Percentiles rank a stretch among this genome's conserved stretches.
Conservation (phyloP, 805 yeast genomes). For the Nakazawaea siamensis region DNA sequence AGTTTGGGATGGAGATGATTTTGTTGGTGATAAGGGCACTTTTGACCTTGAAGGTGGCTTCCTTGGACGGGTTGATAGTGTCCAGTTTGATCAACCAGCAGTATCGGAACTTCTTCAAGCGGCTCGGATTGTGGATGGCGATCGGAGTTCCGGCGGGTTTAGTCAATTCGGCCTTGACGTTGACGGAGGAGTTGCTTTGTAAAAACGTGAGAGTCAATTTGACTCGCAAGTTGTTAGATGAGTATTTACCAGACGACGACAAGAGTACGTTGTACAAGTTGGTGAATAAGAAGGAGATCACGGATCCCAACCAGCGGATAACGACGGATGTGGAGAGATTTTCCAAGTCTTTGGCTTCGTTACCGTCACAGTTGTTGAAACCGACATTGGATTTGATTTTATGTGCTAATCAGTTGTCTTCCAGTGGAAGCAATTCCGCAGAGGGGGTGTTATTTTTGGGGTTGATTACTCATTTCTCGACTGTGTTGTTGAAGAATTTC, state of each 20-base stretch:
- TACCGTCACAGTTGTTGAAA: constrained; percentile 78
- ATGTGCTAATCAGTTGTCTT: constrained; percentile 71
- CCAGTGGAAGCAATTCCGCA: constrained; percentile 58
- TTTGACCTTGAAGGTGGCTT: constrained; percentile 74
- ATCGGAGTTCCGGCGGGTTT: constrained; percentile 83
- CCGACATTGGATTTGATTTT: constrained; percentile 74
- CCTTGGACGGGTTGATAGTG: constrained; percentile 78
- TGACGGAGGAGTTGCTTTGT: constrained; percentile 50
- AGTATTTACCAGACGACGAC: constrained; percentile 62
- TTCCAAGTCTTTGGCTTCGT: constrained; percentile 58
- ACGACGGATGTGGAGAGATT: constrained; percentile 75
- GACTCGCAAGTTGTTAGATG: constrained; percentile 54
- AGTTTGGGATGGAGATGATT: constrained; percentile 27
- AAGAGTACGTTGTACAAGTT: constrained; percentile 70
- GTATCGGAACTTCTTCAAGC: constrained; percentile 53
- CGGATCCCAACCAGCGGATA: constrained; percentile 77
- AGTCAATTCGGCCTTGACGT: constrained; percentile 62
- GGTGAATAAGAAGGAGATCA: constrained; percentile 44
- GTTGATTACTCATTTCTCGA: constrained; percentile 71
- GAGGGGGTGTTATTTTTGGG: constrained; percentile 79
- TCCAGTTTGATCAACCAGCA: constrained; percentile 70
- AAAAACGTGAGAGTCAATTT: constrained; percentile 54
- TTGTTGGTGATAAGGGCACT: constrained; percentile 62
- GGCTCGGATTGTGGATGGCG: constrained; percentile 69
- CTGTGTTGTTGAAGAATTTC: constrained; percentile 59